These are phyloP conservation scores for Lithospermum erythrorhizon DNA, from an alignment of 257 asterid genomes.

Conservation along the genomic window DNA sequence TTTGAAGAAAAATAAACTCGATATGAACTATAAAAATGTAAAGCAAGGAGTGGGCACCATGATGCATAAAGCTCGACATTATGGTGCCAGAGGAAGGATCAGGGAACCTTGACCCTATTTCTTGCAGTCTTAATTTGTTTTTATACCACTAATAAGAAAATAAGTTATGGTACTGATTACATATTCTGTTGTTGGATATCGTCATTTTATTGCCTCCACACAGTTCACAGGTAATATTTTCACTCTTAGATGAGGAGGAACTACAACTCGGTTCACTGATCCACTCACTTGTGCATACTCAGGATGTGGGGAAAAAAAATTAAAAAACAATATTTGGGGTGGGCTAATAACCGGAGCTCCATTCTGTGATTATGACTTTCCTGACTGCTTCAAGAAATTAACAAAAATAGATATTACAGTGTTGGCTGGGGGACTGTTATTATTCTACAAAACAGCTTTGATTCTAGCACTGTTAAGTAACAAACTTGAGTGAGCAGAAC, in stretches of 20 bases:
- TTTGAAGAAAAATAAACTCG: constrained; percentile 6
- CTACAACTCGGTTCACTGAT: not conserved
- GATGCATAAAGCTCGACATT: too few species aligned
- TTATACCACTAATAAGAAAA: not conserved
- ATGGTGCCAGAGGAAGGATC: too few species aligned
- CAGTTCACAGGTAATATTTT: too few species aligned
- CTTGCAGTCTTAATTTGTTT: too few species aligned
- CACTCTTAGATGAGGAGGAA: not conserved
- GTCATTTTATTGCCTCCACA: too few species aligned
- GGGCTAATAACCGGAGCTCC: not conserved
- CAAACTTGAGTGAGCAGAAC: not conserved
- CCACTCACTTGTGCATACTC: not conserved
- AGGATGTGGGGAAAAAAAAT: not conserved
- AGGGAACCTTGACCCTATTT: too few species aligned
- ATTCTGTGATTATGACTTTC: not conserved
- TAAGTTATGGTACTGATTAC: too few species aligned
- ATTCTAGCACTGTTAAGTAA: not conserved
- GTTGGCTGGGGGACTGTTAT: not conserved
- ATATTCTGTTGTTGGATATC: too few species aligned
- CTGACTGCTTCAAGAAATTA: not conserved
- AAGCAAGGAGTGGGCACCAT: not conserved
- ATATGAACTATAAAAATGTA: too few species aligned
- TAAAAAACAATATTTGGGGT: not conserved
- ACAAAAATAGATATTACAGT: not conserved
- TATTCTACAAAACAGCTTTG: too few species aligned